Evolutionary conservation across 2,329 filamentous ascomycete genomes (phyloP).

Genomic region (Fusarium circinatum): DNA sequence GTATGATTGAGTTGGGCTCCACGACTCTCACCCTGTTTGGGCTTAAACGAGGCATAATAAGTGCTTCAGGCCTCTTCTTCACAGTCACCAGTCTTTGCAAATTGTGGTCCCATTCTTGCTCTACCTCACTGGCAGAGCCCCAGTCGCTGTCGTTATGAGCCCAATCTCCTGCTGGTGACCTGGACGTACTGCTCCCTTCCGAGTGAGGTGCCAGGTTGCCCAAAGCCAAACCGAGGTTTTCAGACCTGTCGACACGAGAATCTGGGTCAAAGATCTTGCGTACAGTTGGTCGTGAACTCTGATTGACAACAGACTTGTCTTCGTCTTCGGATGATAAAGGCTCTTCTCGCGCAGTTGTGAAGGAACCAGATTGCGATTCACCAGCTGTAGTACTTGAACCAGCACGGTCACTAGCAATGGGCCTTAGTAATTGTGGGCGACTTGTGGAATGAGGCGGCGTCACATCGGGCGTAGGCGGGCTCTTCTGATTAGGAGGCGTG

Average conservation of each 20-base stretch:
- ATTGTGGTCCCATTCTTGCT: slow-evolving; percentile 66
- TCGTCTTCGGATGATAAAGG: slow-evolving; percentile 71
- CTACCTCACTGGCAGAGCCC: slow-evolving; percentile 59
- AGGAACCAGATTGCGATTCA: slow-evolving; percentile 75
- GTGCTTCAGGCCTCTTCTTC: slow-evolving; percentile 55
- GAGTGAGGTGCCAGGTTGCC: slow-evolving; percentile 54
- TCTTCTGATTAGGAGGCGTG: slow-evolving; percentile 73
- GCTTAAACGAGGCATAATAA: slow-evolving; percentile 39
- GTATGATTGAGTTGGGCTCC: slow-evolving; percentile 59
- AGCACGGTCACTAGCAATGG: slow-evolving; percentile 59
- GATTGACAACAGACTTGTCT: slow-evolving; percentile 54
- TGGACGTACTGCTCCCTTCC: slow-evolving; percentile 54
- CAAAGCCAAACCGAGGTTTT: slow-evolving; percentile 56
- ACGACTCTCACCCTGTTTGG: slow-evolving; percentile 53
- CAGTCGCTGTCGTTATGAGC: slow-evolving; percentile 68
- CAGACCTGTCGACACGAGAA: slow-evolving; percentile 40
- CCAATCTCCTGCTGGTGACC: slow-evolving; percentile 58
- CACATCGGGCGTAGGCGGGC: slow-evolving; percentile 78
- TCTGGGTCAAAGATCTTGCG: slow-evolving; percentile 49
- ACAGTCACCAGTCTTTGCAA: slow-evolving; percentile 64
- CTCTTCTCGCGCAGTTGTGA: slow-evolving; percentile 75
- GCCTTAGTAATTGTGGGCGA: slow-evolving; percentile 58
- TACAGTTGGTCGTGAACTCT: slow-evolving; percentile 57
- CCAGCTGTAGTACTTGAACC: slow-evolving; percentile 64
- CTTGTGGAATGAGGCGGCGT: slow-evolving; percentile 70